phyloP scores from a whole-genome alignment of 345 rosid genomes.

The Camelina hispida region DNA sequence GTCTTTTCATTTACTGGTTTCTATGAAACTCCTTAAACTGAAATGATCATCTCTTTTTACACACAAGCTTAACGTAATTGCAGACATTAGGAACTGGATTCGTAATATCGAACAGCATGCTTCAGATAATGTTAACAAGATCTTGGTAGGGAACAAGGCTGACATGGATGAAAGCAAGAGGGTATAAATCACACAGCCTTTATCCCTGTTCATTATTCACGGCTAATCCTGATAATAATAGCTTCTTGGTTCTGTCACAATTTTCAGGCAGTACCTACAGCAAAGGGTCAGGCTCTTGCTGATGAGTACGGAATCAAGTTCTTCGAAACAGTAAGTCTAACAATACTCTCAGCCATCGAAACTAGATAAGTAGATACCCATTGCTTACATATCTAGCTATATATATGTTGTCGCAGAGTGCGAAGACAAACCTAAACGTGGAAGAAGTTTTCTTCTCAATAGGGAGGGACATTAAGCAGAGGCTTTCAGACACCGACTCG shows the following conservation, averaged over 20 bases:
- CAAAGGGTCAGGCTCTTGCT: conserved; percentile 98
- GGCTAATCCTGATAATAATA: not conserved
- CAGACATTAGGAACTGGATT: conserved; percentile 99
- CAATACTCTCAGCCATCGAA: conserved; percentile 8
- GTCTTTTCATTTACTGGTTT: conserved; percentile 7
- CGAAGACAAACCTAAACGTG: conserved; percentile 93
- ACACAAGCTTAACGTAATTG: conserved; percentile 26
- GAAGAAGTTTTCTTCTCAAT: conserved; percentile 97
- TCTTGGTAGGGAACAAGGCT: conserved; percentile 97
- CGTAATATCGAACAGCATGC: conserved; percentile 99
- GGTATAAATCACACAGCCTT: conserved; percentile 48
- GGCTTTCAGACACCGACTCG: conserved; percentile 84
- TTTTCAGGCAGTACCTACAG: conserved; percentile 87
- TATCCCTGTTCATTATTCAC: conserved; percentile 6
- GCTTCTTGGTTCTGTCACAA: conserved; percentile 30
- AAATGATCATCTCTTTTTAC: not conserved
- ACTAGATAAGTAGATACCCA: not conserved
- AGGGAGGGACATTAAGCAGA: conserved; percentile 90
- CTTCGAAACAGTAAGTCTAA: conserved; percentile 81
- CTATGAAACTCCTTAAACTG: not conserved
- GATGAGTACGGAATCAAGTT: conserved; percentile 98
- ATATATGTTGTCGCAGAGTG: conserved; percentile 65
- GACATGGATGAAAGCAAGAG: conserved; percentile 99
- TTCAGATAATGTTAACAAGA: conserved; percentile 97
- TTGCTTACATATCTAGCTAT: conserved; percentile 19